Conservation (phyloP, 331 rosid species). For the Malus hybrid region DNA sequence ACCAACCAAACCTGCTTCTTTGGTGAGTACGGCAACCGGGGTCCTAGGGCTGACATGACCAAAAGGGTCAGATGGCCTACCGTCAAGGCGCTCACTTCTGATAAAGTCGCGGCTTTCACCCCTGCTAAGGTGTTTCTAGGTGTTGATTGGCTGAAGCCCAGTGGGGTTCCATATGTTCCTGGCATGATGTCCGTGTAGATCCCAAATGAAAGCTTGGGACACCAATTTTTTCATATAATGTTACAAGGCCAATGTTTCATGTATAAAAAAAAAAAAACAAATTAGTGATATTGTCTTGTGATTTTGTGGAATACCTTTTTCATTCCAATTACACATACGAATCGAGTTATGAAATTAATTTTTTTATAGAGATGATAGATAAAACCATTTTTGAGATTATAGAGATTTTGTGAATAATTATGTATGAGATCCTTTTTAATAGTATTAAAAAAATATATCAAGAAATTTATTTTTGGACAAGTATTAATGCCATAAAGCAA, state of each 20-base stretch:
- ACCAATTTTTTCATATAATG: neutral
- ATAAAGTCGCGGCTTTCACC: neutral
- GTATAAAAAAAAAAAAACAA: too few relatives aligned
- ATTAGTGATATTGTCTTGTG: neutral
- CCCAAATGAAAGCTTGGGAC: neutral
- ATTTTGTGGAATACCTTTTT: neutral
- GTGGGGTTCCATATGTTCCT: slow-evolving; percentile 8
- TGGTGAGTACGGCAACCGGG: slow-evolving; percentile 8
- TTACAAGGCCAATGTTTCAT: too few relatives aligned
- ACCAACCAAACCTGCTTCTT: neutral
- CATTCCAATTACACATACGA: too few relatives aligned
- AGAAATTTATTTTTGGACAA: too few relatives aligned
- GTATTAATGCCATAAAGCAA: too few relatives aligned
- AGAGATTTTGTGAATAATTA: too few relatives aligned
- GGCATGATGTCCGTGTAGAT: neutral
- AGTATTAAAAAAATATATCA: too few relatives aligned
- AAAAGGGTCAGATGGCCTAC: neutral
- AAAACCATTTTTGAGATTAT: too few relatives aligned
- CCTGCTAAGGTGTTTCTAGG: neutral
- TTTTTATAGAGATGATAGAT: too few relatives aligned
- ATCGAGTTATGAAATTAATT: too few relatives aligned
- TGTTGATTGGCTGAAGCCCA: slow-evolving; percentile 4
- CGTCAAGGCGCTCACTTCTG: neutral
- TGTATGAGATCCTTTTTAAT: too few relatives aligned
- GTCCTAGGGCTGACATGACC: neutral